A percentile compares a stretch with the other conserved stretches of the same genome.
phyloP scores from a whole-genome alignment of 257 asterid genomes.

The Voacanga thouarsii region DNA sequence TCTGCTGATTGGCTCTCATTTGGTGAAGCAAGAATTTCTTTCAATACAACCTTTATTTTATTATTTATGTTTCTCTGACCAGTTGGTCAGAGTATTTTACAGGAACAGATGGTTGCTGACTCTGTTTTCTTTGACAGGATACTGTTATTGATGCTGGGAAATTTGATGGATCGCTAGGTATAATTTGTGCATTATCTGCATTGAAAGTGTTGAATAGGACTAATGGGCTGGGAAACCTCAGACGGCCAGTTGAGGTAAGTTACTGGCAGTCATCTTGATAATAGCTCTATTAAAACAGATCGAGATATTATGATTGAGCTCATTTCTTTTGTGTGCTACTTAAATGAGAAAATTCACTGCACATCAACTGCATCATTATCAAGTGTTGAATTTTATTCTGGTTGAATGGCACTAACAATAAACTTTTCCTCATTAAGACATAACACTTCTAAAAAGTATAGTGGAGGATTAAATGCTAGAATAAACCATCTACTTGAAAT shows the following conservation, averaged over 20 bases:
- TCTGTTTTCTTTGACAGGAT: conserved; percentile 49
- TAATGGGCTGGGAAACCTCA: conserved; percentile 61
- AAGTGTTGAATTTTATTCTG: background rate
- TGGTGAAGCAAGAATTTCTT: conserved; percentile 54
- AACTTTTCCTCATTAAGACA: background rate
- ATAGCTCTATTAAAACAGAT: conserved; percentile 2
- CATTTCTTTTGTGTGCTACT: background rate
- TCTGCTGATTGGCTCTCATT: conserved; percentile 92
- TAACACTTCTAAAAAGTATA: background rate
- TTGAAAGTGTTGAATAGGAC: conserved; percentile 62
- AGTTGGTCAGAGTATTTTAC: conserved; percentile 6
- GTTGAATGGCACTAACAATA: background rate
- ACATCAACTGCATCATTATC: too few relatives aligned
- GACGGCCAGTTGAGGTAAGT: conserved; percentile 85
- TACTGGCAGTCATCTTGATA: background rate
- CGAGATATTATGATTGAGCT: background rate
- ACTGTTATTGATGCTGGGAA: conserved; percentile 95
- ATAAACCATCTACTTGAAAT: background rate
- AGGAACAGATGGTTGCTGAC: background rate
- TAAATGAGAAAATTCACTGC: background rate
- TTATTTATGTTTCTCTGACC: conserved; percentile 1
- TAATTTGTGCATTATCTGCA: conserved; percentile 75
- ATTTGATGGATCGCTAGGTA: conserved; percentile 88
- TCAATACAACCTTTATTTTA: conserved; percentile 6
- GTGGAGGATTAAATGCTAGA: background rate